phyloP scores from a whole-genome alignment of 495 filamentous ascomycete species.

The Neurospora sp. region DNA sequence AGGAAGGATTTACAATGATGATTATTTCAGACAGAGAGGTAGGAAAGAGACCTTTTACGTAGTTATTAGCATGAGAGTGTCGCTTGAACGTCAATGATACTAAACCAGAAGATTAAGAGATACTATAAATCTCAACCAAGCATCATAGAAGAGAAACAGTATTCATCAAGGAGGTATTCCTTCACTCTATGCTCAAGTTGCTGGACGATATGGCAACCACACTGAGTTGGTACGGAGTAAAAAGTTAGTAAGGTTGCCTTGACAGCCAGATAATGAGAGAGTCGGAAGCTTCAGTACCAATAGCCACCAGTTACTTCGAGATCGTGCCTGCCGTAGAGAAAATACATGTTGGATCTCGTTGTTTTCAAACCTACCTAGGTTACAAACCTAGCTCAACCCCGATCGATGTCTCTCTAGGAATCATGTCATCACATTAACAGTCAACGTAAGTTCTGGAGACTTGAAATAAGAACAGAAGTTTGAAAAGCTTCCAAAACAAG shows the following conservation, averaged over 20 bases:
- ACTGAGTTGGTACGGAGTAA: neutral
- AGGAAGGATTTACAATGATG: neutral
- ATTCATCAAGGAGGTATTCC: neutral
- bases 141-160: neutral
- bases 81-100: neutral
- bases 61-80: neutral
- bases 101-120: neutral
- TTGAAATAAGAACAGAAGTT: too few species aligned
- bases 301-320: neutral
- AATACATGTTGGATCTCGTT: too few species aligned
- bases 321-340: too few species aligned
- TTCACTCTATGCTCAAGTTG: neutral
- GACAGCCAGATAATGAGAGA: neutral
- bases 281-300: neutral
- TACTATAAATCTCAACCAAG: neutral
- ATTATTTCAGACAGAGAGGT: neutral
- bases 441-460: too few species aligned
- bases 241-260: neutral
- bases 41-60: neutral
- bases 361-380: too few species aligned
- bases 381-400: too few species aligned
- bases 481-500: too few species aligned
- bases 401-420: too few species aligned
- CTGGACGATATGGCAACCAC: neutral
- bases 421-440: too few species aligned